Base-by-base conservation (phyloP, 306 rosid genomes). In the Quercus dentata region DNA sequence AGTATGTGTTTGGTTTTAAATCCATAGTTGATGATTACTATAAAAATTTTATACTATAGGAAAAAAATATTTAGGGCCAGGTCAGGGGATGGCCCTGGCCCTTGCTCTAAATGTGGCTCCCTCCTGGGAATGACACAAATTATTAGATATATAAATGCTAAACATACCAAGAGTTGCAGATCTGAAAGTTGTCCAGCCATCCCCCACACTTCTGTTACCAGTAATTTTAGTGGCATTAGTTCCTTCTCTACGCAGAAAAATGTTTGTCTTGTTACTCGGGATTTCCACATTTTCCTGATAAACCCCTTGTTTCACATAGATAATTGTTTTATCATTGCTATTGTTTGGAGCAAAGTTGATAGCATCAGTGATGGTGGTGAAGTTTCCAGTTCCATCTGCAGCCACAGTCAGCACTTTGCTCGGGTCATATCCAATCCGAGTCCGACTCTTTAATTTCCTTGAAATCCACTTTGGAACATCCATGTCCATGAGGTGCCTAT, bases 151-250 rank as follows among this genome's bases (percentile, higher is more conserved):
- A 35, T 6, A 6, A 35, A 35, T 35, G 41, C 68, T 21, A 61
- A 18, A 8, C 27, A 69, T 82, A 87, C 97, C 97, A 7, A 91
- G 68, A 57, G 97, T 93, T 75, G 94, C 97, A 80, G 97, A 93
- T 83, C 94, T 86, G 90, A 87, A 91, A 46, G 92, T 85, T 84
- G 97, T 91, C 97, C 97, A 91, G 20, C 88, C 89, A 76, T 82
- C 90, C 41, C 1, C 80, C 0, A 38, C 82, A 62, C 89, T 93
- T 80, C 97, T 88, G 75, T 56, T 80, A 9, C 91, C 91, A 52
- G 91, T 87, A 21, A 93, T 80, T 82, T 87, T 0, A 61, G 97
- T 93, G 78, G 57, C 80, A 76, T 84, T 87, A 9, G 84, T 93
- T 78, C 97, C 97, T 76, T 93, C 97, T 59, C 97, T 97, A 65